phyloP scores from a whole-genome alignment of 2,329 filamentous ascomycete genomes.

The Cercospora janseana region DNA sequence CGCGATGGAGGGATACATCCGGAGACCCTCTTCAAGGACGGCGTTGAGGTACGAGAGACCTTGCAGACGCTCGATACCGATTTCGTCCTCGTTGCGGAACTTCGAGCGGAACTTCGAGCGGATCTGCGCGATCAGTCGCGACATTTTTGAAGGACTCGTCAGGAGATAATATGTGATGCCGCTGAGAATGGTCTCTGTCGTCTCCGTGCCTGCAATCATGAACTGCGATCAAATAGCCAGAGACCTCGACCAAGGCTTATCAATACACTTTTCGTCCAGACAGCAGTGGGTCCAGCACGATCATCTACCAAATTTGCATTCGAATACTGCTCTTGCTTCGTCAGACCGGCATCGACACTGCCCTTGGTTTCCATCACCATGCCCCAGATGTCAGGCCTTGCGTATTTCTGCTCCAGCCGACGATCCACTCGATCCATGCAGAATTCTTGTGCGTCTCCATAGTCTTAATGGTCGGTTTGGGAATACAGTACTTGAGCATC shows the following conservation, averaged over 20 bases:
- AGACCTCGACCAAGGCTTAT: background rate
- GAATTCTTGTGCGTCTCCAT: slow-evolving; percentile 14
- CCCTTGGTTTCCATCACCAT: slow-evolving; percentile 23
- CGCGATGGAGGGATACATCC: slow-evolving; percentile 49
- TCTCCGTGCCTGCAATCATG: slow-evolving; percentile 69
- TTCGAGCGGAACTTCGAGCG: slow-evolving; percentile 39
- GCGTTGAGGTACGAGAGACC: slow-evolving; percentile 46
- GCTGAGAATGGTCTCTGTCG: slow-evolving; percentile 69
- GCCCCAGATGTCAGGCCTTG: slow-evolving; percentile 22
- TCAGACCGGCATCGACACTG: slow-evolving; percentile 20
- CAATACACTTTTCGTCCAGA: background rate
- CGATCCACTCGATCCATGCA: slow-evolving; percentile 15
- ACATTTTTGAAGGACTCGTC: slow-evolving; percentile 57
- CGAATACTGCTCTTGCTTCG: slow-evolving; percentile 34
- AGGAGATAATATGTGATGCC: slow-evolving; percentile 71
- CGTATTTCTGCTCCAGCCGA: slow-evolving; percentile 20
- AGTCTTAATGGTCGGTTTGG: background rate
- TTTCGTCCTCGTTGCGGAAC: slow-evolving; percentile 36
- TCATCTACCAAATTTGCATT: slow-evolving; percentile 41
- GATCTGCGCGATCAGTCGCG: slow-evolving; percentile 58
- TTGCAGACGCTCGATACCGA: slow-evolving; percentile 36
- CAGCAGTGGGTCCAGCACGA: slow-evolving; percentile 42
- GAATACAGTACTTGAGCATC: slow-evolving; percentile 6
- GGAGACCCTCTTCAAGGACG: slow-evolving; percentile 47
- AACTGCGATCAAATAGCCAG: slow-evolving; percentile 37